Evolutionary conservation across 345 rosid species (phyloP).

Genomic region (Eucalyptus erythrocorys): DNA sequence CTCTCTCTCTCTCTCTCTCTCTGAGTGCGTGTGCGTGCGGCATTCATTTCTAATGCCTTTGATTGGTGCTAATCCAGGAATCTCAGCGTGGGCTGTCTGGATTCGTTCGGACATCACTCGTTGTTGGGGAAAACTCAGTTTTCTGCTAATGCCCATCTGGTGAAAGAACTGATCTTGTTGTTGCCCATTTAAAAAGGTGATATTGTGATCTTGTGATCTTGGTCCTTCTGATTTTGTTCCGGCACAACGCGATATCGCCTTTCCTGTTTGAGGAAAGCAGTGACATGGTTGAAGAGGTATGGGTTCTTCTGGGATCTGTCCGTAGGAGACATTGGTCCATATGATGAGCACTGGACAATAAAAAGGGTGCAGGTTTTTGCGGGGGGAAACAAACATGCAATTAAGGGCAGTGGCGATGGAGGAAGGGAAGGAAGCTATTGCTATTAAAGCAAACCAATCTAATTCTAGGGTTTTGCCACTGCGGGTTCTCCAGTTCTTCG

Average conservation of each 20-base stretch:
- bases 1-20: neutral
- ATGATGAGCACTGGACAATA: neutral
- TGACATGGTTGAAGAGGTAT: neutral
- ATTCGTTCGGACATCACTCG: neutral
- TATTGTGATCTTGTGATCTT: neutral
- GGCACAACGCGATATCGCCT: neutral
- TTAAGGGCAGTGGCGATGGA: neutral
- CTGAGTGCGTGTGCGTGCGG: neutral
- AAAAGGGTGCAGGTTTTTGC: neutral
- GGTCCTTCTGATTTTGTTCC: neutral
- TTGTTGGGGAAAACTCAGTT: neutral
- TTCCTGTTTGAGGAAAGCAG: neutral
- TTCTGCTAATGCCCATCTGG: neutral
- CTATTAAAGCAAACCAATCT: neutral
- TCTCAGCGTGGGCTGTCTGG: neutral
- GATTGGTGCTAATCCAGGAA: neutral
- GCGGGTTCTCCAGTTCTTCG: slow-evolving; percentile 9
- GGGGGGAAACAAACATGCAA: neutral
- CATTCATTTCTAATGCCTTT: neutral
- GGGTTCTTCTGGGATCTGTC: neutral
- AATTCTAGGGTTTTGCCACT: slow-evolving; percentile 4
- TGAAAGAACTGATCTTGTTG: neutral
- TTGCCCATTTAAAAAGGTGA: neutral
- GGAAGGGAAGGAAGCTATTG: neutral
- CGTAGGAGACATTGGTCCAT: neutral